Conservation (phyloP, 129 eudicot genomes). For the Tagetes patula region DNA sequence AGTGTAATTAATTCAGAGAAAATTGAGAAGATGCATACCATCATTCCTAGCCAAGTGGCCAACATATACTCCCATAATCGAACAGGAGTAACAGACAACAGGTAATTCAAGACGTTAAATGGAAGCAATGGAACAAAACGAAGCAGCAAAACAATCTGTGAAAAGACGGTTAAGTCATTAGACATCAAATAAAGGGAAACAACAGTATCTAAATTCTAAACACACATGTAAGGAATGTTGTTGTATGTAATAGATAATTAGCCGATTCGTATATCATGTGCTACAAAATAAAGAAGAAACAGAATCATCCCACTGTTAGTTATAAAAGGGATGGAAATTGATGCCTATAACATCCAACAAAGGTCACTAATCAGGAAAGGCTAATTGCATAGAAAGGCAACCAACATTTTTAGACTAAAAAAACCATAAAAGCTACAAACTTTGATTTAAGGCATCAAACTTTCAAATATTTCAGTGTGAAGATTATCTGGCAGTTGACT, state of each 20-base stretch:
- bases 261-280: not conserved
- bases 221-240: not conserved
- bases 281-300: not conserved
- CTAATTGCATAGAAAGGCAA: not conserved
- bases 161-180: conserved; percentile 12
- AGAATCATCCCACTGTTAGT: not conserved
- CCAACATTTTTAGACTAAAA: not conserved
- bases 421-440: not conserved
- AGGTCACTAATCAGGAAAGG: not conserved
- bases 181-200: conserved; percentile 7
- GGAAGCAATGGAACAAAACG: conserved; percentile 96
- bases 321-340: not conserved
- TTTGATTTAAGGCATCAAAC: not conserved
- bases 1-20: not conserved
- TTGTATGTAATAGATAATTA: not conserved
- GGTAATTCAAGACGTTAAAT: conserved; percentile 86
- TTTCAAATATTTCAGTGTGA: not conserved
- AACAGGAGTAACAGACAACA: conserved; percentile 94
- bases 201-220: not conserved
- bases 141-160: conserved; percentile 89
- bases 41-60: conserved; percentile 98
- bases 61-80: conserved; percentile 79
- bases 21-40: conserved; percentile 47
- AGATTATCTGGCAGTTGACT: not conserved
- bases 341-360: not conserved